These are phyloP conservation scores for Hypoxylon rubiginosum DNA, from an alignment of 2,329 filamentous ascomycete species.

Conservation along the genomic window DNA sequence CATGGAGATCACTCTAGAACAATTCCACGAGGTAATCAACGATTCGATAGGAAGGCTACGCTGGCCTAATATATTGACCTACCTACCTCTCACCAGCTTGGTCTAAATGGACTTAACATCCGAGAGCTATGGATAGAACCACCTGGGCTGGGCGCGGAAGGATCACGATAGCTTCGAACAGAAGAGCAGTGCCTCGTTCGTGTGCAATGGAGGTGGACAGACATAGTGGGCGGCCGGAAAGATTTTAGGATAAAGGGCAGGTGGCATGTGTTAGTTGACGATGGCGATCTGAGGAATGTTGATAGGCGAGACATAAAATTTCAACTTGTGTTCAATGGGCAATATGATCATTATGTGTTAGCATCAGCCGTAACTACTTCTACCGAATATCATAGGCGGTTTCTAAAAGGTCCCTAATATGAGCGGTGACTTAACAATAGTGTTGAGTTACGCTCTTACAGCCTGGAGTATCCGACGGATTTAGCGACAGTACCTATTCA, in stretches of 20 bases:
- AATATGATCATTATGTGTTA: too few relatives aligned
- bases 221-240: neutral
- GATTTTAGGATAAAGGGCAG: neutral
- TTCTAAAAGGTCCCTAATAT: neutral
- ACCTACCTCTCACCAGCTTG: neutral
- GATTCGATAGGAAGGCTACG: neutral
- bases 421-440: neutral
- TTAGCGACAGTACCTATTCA: neutral
- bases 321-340: too few relatives aligned
- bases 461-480: neutral
- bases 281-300: too few relatives aligned
- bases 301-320: too few relatives aligned
- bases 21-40: neutral
- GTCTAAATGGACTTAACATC: neutral
- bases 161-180: neutral
- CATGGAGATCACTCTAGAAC: neutral
- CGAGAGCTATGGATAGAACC: neutral
- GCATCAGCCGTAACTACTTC: too few relatives aligned
- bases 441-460: too few relatives aligned
- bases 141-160: neutral
- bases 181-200: neutral
- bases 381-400: too few relatives aligned
- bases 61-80: neutral
- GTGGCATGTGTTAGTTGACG: too few relatives aligned
- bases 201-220: neutral